phyloP scores from a whole-genome alignment of 1,139 yeast genomes.

The Debaryomyces udenii region DNA sequence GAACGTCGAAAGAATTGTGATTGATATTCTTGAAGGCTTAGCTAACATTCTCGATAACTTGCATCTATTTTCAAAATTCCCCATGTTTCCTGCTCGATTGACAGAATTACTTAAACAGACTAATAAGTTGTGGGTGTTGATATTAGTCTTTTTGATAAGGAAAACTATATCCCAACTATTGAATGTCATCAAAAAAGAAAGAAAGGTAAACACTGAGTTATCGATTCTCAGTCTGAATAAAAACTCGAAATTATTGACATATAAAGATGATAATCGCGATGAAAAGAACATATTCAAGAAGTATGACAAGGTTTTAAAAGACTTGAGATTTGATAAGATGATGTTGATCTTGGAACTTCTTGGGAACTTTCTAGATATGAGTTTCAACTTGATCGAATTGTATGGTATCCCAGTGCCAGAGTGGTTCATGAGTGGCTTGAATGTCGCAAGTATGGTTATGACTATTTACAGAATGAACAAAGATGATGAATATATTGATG shows the following conservation, averaged over 20 bases:
- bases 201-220: conserved; percentile 42
- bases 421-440: conserved; percentile 48
- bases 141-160: conserved; percentile 45
- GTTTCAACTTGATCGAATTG: conserved; percentile 46
- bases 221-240: conserved; percentile 32
- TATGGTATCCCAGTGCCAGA: conserved; percentile 42
- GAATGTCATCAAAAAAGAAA: conserved; percentile 43
- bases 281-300: conserved; percentile 29
- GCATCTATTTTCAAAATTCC: conserved; percentile 47
- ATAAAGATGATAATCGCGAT: conserved; percentile 25
- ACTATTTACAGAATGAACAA: conserved; percentile 55
- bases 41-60: conserved; percentile 49
- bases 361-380: conserved; percentile 48
- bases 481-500: conserved; percentile 53
- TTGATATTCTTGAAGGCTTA: conserved; percentile 37
- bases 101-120: conserved; percentile 42
- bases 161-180: conserved; percentile 48
- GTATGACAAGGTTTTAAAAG: conserved; percentile 46
- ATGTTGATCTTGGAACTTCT: conserved; percentile 47
- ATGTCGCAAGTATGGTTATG: conserved; percentile 51
- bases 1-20: conserved; percentile 32
- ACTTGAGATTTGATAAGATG: conserved; percentile 47
- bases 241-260: conserved; percentile 24
- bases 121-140: conserved; percentile 49
- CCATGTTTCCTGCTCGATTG: conserved; percentile 44